Evolutionary conservation across 345 rosid species (phyloP).

Genomic region (Lenwebbia sp.): DNA sequence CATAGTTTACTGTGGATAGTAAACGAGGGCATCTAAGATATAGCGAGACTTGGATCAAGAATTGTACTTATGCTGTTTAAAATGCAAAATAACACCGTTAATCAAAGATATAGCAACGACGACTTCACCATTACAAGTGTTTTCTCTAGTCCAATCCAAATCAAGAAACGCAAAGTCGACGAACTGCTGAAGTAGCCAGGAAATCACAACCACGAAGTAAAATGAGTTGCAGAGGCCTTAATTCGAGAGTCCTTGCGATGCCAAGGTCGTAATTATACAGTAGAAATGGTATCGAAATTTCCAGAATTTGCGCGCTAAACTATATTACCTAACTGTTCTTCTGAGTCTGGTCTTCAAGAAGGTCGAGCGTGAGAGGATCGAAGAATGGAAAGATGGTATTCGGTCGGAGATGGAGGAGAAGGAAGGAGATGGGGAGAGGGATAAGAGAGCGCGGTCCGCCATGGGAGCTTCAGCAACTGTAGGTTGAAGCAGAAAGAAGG

Average conservation of each 20-base stretch:
- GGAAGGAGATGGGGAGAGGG: neutral
- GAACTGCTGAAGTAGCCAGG: neutral
- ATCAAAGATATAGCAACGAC: neutral
- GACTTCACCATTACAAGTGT: neutral
- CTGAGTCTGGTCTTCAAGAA: neutral
- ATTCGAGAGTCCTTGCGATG: neutral
- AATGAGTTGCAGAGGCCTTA: neutral
- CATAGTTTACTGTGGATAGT: neutral
- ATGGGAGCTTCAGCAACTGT: neutral
- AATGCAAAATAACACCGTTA: neutral
- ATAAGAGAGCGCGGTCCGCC: conserved; percentile 1
- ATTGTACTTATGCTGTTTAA: neutral
- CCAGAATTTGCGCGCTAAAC: neutral
- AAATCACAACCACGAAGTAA: neutral
- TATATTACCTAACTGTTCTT: neutral
- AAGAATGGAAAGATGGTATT: neutral
- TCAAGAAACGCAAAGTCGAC: neutral
- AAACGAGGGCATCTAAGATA: neutral
- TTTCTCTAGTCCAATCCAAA: neutral
- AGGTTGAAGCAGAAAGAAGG: neutral
- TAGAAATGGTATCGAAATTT: neutral
- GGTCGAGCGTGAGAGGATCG: neutral
- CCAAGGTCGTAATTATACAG: neutral
- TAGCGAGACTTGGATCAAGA: neutral
- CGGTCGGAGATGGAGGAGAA: neutral